Percentiles rank a stretch among this genome's conserved stretches.
These are phyloP conservation scores for Hansenula lynferdii DNA, from an alignment of 1,139 yeast species.

Conservation along the genomic window DNA sequence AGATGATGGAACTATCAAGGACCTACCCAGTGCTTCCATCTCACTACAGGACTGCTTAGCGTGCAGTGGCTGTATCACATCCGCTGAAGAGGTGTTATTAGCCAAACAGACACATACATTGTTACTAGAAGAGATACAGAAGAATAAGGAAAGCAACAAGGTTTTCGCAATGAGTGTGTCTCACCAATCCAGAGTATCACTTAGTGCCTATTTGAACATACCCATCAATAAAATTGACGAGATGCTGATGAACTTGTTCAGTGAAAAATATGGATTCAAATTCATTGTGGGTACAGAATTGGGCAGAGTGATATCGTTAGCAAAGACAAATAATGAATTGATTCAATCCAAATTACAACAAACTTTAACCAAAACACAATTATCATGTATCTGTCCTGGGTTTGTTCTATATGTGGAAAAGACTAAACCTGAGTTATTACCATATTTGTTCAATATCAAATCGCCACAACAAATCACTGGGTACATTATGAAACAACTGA, in stretches of 20 bases:
- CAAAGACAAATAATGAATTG: conserved; percentile 53
- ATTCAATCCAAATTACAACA: conserved; percentile 24
- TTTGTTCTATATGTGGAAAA: conserved; percentile 96
- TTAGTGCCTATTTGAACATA: conserved; percentile 64
- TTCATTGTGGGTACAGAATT: conserved; percentile 82
- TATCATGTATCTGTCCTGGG: conserved; percentile 84
- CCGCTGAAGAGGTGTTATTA: conserved; percentile 90
- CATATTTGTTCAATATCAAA: conserved; percentile 58
- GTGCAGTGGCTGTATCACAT: conserved; percentile 95
- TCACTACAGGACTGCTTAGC: conserved; percentile 92
- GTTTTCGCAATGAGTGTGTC: conserved; percentile 74
- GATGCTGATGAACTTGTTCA: conserved; percentile 52
- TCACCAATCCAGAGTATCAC: conserved; percentile 81
- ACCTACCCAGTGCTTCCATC: conserved; percentile 77
- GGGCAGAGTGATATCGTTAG: conserved; percentile 69
- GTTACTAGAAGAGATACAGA: conserved; percentile 53
- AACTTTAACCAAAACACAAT: conserved; percentile 26
- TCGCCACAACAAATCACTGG: conserved; percentile 97
- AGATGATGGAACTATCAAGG: conserved; percentile 37
- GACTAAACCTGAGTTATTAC: conserved; percentile 82
- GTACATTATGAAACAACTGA: conserved; percentile 55
- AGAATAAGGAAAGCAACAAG: conserved; percentile 24
- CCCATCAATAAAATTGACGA: conserved; percentile 55
- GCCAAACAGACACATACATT: conserved; percentile 89
- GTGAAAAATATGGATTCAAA: conserved; percentile 58